These are phyloP conservation scores for Fusarium devonianum DNA, from an alignment of 2,329 filamentous ascomycete genomes.

Conservation along the genomic window DNA sequence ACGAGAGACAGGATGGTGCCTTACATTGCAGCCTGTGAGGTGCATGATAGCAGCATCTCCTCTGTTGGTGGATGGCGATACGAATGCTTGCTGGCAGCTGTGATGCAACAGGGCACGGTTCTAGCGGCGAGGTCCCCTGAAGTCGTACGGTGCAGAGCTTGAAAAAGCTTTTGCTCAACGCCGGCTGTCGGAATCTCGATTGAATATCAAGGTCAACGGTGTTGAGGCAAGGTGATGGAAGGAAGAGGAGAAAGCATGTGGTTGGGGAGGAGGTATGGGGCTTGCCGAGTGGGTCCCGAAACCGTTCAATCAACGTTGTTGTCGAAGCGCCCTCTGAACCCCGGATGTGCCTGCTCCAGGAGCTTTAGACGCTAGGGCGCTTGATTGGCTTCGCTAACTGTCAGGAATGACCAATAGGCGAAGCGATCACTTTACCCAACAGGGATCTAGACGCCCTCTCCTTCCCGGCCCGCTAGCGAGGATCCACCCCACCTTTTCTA, in stretches of 20 bases:
- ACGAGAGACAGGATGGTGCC: conserved; percentile 33
- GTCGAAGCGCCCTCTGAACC: conserved; percentile 45
- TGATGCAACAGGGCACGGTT: conserved; percentile 20
- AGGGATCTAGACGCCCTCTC: conserved; percentile 48
- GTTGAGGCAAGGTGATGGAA: conserved; percentile 25
- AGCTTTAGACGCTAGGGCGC: conserved; percentile 41
- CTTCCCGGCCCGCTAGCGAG: conserved; percentile 40
- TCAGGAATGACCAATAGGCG: conserved; percentile 44
- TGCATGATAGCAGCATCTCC: conserved; percentile 25
- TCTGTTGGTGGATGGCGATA: conserved; percentile 10
- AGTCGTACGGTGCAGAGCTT: conserved; percentile 5
- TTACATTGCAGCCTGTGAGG: conserved; percentile 34
- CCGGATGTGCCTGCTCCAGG: conserved; percentile 41
- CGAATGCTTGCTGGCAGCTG: conserved; percentile 22
- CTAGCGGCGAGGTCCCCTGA: conserved; percentile 12
- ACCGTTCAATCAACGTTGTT: conserved; percentile 44
- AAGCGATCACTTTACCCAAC: conserved; percentile 45
- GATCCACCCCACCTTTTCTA: conserved; percentile 19
- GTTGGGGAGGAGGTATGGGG: conserved; percentile 43
- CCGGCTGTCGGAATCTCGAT: neutral
- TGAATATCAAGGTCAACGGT: conserved; percentile 6
- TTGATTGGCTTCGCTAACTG: conserved; percentile 48
- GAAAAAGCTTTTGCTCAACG: conserved; percentile 1
- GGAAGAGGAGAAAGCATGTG: conserved; percentile 41
- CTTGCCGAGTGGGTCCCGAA: conserved; percentile 42